A percentile compares a stretch with the other conserved stretches of the same genome.
Evolutionary conservation across 148 eudicot genomes (phyloP).

Genomic region (Linanthus parryae): DNA sequence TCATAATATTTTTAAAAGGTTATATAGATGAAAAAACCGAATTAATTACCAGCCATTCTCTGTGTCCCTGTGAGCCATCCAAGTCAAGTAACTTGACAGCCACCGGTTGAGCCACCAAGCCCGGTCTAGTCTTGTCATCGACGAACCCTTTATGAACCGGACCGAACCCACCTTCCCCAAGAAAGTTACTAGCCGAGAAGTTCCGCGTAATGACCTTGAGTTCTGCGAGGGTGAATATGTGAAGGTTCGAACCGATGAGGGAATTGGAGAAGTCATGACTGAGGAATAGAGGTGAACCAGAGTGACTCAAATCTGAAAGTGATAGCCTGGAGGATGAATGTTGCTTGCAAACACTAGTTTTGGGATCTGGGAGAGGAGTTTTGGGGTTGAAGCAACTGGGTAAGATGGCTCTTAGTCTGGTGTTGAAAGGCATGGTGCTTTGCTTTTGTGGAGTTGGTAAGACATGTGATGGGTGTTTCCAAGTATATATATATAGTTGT

Average conservation of each 20-base stretch:
- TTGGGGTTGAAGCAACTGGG: conserved; percentile 37
- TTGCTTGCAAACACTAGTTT: conserved; percentile 4
- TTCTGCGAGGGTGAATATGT: conserved; percentile 55
- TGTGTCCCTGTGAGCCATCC: conserved; percentile 83
- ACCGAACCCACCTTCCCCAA: conserved; percentile 94
- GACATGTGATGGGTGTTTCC: no score
- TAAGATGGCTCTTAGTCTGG: conserved; percentile 21
- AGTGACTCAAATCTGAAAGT: conserved; percentile 48
- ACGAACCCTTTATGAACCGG: conserved; percentile 87
- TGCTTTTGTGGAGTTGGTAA: no score
- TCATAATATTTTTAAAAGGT: not conserved
- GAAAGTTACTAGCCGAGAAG: conserved; percentile 53
- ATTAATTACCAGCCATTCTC: conserved; percentile 79
- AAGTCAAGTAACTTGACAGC: conserved; percentile 82
- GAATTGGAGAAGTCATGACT: conserved; percentile 52
- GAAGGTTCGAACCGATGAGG: conserved; percentile 52
- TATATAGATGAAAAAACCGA: not conserved
- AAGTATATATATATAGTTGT: no score
- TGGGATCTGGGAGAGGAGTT: not conserved
- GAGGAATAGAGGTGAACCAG: conserved; percentile 49
- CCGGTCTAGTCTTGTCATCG: conserved; percentile 47
- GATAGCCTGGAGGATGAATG: conserved; percentile 49
- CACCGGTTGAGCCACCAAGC: conserved; percentile 66
- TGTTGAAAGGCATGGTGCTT: conserved; percentile 24
- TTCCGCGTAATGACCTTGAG: conserved; percentile 56